These are phyloP conservation scores for Tilletia caries DNA, from an alignment of 1,284 basidiomycete genomes.

Conservation along the genomic window DNA sequence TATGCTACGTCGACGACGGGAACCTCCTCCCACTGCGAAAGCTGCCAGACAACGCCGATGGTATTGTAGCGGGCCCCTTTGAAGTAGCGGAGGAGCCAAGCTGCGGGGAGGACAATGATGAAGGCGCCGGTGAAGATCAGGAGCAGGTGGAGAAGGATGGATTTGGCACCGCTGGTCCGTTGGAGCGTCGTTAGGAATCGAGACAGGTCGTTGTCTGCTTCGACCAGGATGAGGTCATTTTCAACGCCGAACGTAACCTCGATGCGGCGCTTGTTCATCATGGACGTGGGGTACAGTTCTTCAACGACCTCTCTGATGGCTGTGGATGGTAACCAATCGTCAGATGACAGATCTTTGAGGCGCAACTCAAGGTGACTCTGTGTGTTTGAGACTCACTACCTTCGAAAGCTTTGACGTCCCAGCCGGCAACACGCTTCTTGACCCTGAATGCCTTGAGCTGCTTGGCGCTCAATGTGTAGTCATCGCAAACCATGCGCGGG, in stretches of 20 bases:
- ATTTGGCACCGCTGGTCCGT: neutral
- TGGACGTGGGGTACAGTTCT: neutral
- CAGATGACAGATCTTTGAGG: neutral
- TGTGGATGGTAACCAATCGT: neutral
- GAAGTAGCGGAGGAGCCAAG: neutral
- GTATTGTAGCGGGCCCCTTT: slow-evolving; percentile 7
- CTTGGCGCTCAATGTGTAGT: neutral
- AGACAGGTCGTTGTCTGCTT: neutral
- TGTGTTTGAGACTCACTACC: neutral
- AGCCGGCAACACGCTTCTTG: slow-evolving; percentile 7
- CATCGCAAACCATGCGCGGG: neutral
- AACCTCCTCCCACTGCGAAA: slow-evolving; percentile 7
- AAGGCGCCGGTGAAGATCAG: slow-evolving; percentile 6
- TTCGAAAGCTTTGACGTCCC: neutral
- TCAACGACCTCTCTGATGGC: neutral
- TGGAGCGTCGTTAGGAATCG: neutral
- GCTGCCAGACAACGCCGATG: slow-evolving; percentile 3
- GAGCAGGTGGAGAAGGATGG: neutral
- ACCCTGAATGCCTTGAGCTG: slow-evolving; percentile 7
- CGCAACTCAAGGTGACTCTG: neutral
- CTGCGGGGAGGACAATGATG: slow-evolving; percentile 4
- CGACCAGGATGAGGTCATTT: neutral
- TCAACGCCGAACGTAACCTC: neutral
- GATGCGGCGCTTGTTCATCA: neutral
- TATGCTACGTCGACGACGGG: neutral